phyloP scores from a whole-genome alignment of 2,329 filamentous ascomycete species.

The Alternaria gaisen region DNA sequence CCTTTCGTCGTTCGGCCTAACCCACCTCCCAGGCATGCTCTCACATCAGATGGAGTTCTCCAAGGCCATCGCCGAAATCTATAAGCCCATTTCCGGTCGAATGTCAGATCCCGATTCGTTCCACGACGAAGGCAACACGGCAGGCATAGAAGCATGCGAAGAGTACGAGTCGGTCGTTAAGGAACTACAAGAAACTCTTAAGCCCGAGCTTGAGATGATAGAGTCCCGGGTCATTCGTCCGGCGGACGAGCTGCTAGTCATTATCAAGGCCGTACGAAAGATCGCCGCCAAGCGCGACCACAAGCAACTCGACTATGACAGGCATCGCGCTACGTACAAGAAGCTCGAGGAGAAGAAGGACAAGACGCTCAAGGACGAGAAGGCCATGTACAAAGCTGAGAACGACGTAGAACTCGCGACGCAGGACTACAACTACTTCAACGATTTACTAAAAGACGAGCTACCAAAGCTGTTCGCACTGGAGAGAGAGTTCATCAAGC shows the following conservation, averaged over 20 bases:
- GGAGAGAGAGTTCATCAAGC: slow-evolving; percentile 93
- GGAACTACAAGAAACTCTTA: slow-evolving; percentile 86
- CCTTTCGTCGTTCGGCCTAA: slow-evolving; percentile 23
- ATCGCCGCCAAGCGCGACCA: slow-evolving; percentile 88
- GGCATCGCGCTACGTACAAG: slow-evolving; percentile 82
- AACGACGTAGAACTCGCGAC: slow-evolving; percentile 90
- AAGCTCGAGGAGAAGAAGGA: slow-evolving; percentile 99
- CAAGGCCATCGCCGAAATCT: slow-evolving; percentile 93
- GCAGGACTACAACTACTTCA: slow-evolving; percentile 97
- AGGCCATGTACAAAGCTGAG: slow-evolving; percentile 95
- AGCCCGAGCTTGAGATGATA: slow-evolving; percentile 97
- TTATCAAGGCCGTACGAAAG: slow-evolving; percentile 96
- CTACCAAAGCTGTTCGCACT: slow-evolving; percentile 89
- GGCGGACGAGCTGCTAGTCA: slow-evolving; percentile 89
- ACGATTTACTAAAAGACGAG: slow-evolving; percentile 95
- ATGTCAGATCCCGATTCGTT: slow-evolving; percentile 90
- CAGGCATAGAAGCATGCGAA: slow-evolving; percentile 93
- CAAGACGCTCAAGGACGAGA: slow-evolving; percentile 94
- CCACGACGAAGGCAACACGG: slow-evolving; percentile 83
- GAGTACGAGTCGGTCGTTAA: slow-evolving; percentile 93
- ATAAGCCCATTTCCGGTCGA: slow-evolving; percentile 96
- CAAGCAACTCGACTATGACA: slow-evolving; percentile 96
- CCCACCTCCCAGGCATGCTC: slow-evolving; percentile 75
- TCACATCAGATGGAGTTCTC: slow-evolving; percentile 98
- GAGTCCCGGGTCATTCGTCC: slow-evolving; percentile 89